Evolutionary conservation across 768 basidiomycete species (phyloP), one percentile per base, ranked within the genome.

Genomic region (Boletus pseudopeckii): DNA sequence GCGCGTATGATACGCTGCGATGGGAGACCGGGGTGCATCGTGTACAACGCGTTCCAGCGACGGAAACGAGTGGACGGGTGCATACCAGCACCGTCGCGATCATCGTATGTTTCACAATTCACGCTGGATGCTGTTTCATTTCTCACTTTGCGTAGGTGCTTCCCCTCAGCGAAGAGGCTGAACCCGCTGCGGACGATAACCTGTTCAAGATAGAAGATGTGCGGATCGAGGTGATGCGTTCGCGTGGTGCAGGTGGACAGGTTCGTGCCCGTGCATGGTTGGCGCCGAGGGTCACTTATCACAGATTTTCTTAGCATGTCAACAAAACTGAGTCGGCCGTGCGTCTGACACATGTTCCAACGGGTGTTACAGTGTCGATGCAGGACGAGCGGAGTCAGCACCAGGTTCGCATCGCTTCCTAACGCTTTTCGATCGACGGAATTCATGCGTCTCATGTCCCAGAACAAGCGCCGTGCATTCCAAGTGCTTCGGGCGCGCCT

Each of bases 281-380:
- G 7, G 40, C 20, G 22, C 14, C 22, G 11, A n/a, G 18, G 49
- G 34, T 44, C 36, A 30, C 36, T 34, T 18, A 36, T 40, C 20
- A 3, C 7, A 11, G n/a, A 1, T 42, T 13, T 30, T n/a, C 13
- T 5, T 54, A 98, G 88, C 96, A 98, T 72, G 97, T 98, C 64
- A 99, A 99, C 74, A 92, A 88, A 78, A 98, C 97, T 0, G 97
- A 99, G 72, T 98, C 96, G 3, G 96, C 97, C 3, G 94, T 99
- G 20, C 86, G 97, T 1, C 71, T 98, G 42, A 96, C 93, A 0
- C 97, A 99, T 63, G 73, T 89, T 14, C 96, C 97, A 1, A 90
- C 92, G 4, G 94, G 96, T 0, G 86, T 98, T 50, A 89, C 88
- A 1, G 96, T 98, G 9, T 94, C 93, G 8, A 98, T 98, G 91